phyloP scores from a whole-genome alignment of 495 filamentous ascomycete species.

The Xylaria bambusicola region DNA sequence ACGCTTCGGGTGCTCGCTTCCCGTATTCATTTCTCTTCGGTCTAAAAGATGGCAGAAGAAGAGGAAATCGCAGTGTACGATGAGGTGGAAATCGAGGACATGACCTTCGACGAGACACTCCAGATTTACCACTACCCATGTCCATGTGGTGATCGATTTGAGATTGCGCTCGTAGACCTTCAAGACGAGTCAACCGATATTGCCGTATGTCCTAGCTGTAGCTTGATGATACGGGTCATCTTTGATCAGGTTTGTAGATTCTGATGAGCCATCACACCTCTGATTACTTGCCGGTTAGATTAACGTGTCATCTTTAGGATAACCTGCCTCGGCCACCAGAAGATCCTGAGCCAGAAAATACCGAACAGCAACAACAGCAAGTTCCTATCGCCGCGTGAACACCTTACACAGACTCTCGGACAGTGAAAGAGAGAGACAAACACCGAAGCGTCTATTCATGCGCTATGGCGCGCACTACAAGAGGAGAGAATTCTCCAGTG shows the following conservation, averaged over 20 bases:
- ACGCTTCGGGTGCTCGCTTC: neutral
- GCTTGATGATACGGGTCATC: constrained; percentile 92
- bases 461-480: neutral
- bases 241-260: constrained; percentile 72
- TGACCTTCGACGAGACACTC: constrained; percentile 82
- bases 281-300: neutral
- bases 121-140: constrained; percentile 95
- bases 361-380: constrained; percentile 24
- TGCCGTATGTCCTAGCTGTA: constrained; percentile 94
- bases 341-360: constrained; percentile 21
- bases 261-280: neutral
- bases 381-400: constrained; percentile 33
- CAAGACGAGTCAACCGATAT: constrained; percentile 82
- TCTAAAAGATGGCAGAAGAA: constrained; percentile 61
- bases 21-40: neutral
- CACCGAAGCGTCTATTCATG: neutral
- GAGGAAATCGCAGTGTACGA: constrained; percentile 81
- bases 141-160: constrained; percentile 95
- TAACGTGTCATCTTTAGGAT: constrained; percentile 31
- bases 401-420: neutral
- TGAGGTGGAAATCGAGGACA: constrained; percentile 99
- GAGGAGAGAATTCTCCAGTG: no score
- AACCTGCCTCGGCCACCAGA: constrained; percentile 34
- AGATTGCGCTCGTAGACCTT: constrained; percentile 83
- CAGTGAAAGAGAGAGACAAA: neutral